phyloP scores from a whole-genome alignment of 495 filamentous ascomycete genomes.

The Rusavskia elegans region DNA sequence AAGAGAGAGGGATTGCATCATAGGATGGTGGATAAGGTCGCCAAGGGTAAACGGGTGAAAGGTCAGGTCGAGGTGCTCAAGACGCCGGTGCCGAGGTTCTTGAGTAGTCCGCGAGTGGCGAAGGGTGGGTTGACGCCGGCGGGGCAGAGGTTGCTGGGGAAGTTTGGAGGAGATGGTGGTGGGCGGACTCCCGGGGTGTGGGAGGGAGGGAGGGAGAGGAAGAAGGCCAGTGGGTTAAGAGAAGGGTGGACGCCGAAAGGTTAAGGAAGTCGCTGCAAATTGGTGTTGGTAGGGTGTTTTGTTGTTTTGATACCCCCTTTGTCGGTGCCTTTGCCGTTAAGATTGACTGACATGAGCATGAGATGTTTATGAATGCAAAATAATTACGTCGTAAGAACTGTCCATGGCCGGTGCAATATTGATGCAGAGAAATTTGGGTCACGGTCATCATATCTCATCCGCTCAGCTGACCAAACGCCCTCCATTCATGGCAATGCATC shows the following conservation, averaged over 20 bases:
- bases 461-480: no score
- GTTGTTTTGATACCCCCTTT: neutral
- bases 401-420: no score
- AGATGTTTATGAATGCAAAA: neutral
- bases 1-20: slow-evolving; percentile 73
- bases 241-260: slow-evolving; percentile 39
- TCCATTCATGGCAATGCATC: no score
- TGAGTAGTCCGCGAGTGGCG: slow-evolving; percentile 48
- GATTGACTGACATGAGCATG: neutral
- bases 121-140: slow-evolving; percentile 49
- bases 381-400: neutral
- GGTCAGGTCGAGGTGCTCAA: slow-evolving; percentile 32
- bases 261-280: slow-evolving; percentile 13
- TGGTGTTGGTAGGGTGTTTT: neutral
- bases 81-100: slow-evolving; percentile 53
- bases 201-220: slow-evolving; percentile 21
- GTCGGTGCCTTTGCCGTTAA: neutral
- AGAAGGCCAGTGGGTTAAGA: slow-evolving; percentile 24
- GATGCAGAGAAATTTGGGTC: no score
- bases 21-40: slow-evolving; percentile 76
- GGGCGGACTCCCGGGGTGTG: slow-evolving; percentile 16
- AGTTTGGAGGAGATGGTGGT: slow-evolving; percentile 32
- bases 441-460: no score
- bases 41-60: slow-evolving; percentile 48
- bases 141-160: slow-evolving; percentile 58